phyloP scores from a whole-genome alignment of 768 basidiomycete species.

The Leccinum broughii region DNA sequence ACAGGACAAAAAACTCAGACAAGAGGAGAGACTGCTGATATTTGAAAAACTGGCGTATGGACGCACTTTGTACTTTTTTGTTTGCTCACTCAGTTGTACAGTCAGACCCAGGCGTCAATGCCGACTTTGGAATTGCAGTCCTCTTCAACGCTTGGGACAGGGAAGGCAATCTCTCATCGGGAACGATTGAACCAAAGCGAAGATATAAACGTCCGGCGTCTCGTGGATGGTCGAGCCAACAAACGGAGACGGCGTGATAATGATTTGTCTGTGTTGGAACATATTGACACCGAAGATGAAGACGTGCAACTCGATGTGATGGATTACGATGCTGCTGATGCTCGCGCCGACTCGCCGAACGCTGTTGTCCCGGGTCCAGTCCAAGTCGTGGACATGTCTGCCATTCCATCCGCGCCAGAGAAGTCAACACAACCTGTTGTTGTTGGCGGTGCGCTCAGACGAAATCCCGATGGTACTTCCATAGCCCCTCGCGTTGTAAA shows the following conservation, averaged over 20 bases:
- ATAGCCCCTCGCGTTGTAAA: conserved; percentile 49
- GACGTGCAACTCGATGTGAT: conserved; percentile 35
- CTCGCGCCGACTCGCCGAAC: conserved; percentile 13
- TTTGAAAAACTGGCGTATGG: conserved; percentile 82
- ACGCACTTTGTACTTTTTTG: not conserved
- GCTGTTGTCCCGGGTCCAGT: not conserved
- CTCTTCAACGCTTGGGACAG: conserved; percentile 83
- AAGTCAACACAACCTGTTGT: conserved; percentile 31
- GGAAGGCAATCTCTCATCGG: conserved; percentile 58
- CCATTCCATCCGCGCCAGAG: conserved; percentile 12
- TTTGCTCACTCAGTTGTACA: conserved; percentile 35
- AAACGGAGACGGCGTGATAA: conserved; percentile 51
- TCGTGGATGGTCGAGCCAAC: conserved; percentile 47
- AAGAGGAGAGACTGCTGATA: conserved; percentile 76
- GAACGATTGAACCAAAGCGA: conserved; percentile 59
- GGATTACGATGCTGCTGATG: conserved; percentile 17
- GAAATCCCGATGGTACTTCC: conserved; percentile 62
- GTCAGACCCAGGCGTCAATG: conserved; percentile 74
- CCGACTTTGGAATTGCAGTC: conserved; percentile 65
- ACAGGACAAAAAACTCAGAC: conserved; percentile 89
- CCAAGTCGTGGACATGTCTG: conserved; percentile 19
- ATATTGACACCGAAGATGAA: conserved; percentile 34
- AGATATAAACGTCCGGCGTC: conserved; percentile 55
- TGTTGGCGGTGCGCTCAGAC: conserved; percentile 66
- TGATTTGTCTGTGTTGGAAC: conserved; percentile 9